Conservation (phyloP, 2,329 filamentous ascomycete genomes). For the Clarireedia homoeocarpa region DNA sequence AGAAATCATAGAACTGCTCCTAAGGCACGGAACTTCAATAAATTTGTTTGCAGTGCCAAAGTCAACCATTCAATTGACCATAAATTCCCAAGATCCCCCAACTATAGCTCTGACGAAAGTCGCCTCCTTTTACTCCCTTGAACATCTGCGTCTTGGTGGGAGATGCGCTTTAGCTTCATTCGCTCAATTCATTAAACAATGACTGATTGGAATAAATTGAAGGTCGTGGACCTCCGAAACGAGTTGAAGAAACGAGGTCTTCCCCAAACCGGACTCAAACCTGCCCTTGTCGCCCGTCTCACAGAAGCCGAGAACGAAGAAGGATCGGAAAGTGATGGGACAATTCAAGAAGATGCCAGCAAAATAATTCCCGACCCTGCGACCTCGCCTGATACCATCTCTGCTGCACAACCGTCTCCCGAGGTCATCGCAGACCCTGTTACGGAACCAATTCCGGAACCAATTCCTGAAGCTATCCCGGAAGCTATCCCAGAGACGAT, state of each 20-base stretch:
- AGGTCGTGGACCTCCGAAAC: slow-evolving; percentile 67
- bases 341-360: slow-evolving; percentile 21
- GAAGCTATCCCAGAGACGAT: neutral
- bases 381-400: slow-evolving; percentile 21
- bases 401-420: slow-evolving; percentile 12
- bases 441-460: neutral
- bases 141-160: neutral
- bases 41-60: slow-evolving; percentile 1
- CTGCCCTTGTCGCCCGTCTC: slow-evolving; percentile 62
- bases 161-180: neutral
- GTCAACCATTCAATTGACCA: neutral
- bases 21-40: neutral
- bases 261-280: slow-evolving; percentile 60
- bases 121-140: neutral
- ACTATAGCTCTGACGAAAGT: no score
- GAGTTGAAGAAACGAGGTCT: slow-evolving; percentile 69
- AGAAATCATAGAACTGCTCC: no score
- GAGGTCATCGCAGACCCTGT: neutral
- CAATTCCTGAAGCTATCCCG: neutral
- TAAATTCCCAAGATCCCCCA: neutral
- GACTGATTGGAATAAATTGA: slow-evolving; percentile 51
- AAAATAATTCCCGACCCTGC: slow-evolving; percentile 17
- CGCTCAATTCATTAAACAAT: slow-evolving; percentile 26
- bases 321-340: slow-evolving; percentile 28
- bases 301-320: slow-evolving; percentile 35